Evolutionary conservation across 768 basidiomycete genomes (phyloP), one percentile per base, ranked within the genome.

Genomic region (Strobilomyces echinocephalus): DNA sequence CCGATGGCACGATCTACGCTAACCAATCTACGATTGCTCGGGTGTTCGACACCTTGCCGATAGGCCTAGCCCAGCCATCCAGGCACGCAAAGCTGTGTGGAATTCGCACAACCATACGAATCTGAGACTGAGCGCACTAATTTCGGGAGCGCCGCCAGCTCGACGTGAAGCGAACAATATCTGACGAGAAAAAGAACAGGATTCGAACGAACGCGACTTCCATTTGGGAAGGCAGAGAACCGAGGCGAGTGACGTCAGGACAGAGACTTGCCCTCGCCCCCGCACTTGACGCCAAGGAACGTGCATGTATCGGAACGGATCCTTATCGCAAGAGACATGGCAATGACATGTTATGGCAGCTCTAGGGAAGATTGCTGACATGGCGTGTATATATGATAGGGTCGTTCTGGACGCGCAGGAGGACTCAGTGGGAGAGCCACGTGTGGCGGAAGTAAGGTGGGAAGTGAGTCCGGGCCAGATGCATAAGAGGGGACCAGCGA

Each of bases 211-310:
- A 7, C 20, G 20, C 39, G 20, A 20, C 10, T 34, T 41, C 26
- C 18, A 12, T 43, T 12, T 28, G 46, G 55, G 52, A 28, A 18
- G 38, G 7, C n/a, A 38, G 6, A 10, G 38, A 39, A 4, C 12
- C 16, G 12, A 3, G 20, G 43, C 46, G 46, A 34, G 52, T 59
- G 55, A 59, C 55, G 55, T 57, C 51, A 56, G 18, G 49, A 41
- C 3, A 20, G 31, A 20, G 16, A 35, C 35, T 38, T 18, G 16
- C 8, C 14, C 16, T 38, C 36, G 16, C 36, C 15, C 15, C 6
- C 36, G 36, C 15, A 15, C 36, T 11, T 12, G 34, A 4, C 30
- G 42, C 42, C 42, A 26, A 24, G 43, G 42, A 21, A 39, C 30
- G 30, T 1, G 30, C 30, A 1, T 21, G 18, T 21, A 18, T 57